A percentile compares a stretch with the other conserved stretches of the same genome.
Conservation (phyloP, 495 filamentous ascomycete genomes). For the Tuber brumale region DNA sequence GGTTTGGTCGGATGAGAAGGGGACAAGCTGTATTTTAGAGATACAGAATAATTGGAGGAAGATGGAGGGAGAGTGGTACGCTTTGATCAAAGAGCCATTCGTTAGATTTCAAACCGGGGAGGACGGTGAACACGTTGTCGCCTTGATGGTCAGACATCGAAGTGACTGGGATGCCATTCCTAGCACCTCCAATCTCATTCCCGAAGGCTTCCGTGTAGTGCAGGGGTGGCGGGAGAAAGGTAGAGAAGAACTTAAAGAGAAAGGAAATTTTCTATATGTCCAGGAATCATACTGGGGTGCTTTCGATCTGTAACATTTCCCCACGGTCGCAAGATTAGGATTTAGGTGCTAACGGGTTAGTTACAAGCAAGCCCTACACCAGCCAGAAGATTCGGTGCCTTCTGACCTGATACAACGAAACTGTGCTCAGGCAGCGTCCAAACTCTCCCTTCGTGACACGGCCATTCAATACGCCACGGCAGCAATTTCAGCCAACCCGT, state of each 20-base stretch:
- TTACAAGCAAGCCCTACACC: constrained; percentile 4
- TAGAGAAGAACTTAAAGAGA: constrained; percentile 3
- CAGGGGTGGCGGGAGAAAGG: background rate
- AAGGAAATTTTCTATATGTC: background rate
- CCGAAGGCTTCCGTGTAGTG: background rate
- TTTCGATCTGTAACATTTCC: constrained; percentile 2
- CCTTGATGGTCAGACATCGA: background rate
- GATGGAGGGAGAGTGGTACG: background rate
- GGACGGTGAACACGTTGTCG: background rate
- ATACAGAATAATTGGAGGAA: constrained; percentile 6
- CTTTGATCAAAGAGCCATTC: constrained; percentile 4
- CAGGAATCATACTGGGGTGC: background rate
- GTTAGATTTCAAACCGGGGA: background rate
- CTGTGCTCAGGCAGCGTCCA: background rate
- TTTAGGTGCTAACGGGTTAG: background rate
- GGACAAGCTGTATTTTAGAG: background rate
- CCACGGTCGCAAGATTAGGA: background rate
- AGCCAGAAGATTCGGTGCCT: background rate
- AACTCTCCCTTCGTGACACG: background rate
- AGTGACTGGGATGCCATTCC: constrained; percentile 1
- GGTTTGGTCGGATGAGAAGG: background rate
- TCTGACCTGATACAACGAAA: constrained; percentile 4
- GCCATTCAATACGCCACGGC: background rate
- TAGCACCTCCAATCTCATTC: background rate
- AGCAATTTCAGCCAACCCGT: background rate